A percentile compares a stretch with the other conserved stretches of the same genome.
phyloP scores from a whole-genome alignment of 2,329 filamentous ascomycete species.

The Zasmidium angulare region DNA sequence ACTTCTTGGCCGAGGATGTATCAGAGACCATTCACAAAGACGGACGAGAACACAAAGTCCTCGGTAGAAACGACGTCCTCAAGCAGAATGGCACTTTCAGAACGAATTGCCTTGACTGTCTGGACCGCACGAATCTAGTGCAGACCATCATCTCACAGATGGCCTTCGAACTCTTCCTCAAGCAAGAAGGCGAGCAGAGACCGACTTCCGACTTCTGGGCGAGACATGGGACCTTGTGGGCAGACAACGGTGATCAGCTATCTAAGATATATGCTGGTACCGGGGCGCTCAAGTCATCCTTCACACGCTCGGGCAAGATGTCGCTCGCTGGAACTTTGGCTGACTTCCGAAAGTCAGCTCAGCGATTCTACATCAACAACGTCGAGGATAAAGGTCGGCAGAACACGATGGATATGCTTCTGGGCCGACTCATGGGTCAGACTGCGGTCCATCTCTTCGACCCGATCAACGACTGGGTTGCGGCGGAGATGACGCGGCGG shows the following conservation, averaged over 20 bases:
- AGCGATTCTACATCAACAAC: conserved; percentile 94
- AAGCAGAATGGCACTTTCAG: conserved; percentile 95
- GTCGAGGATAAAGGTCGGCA: conserved; percentile 92
- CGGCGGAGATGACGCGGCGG: conserved; percentile 67
- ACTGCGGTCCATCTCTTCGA: conserved; percentile 83
- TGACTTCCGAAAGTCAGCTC: conserved; percentile 93
- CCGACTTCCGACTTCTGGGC: conserved; percentile 84
- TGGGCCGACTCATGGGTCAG: conserved; percentile 86
- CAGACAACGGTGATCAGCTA: conserved; percentile 91
- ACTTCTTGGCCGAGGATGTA: conserved; percentile 77
- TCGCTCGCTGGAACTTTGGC: conserved; percentile 88
- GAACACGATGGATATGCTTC: conserved; percentile 88
- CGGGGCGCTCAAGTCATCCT: conserved; percentile 91
- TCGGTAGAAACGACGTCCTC: conserved; percentile 55
- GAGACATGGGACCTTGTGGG: conserved; percentile 90
- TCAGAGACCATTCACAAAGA: conserved; percentile 50
- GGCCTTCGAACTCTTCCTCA: conserved; percentile 81
- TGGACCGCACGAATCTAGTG: conserved; percentile 93
- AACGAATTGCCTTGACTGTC: conserved; percentile 93
- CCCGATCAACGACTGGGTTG: conserved; percentile 89
- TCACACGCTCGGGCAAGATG: conserved; percentile 93
- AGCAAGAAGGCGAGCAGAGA: conserved; percentile 63
- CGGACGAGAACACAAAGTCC: conserved; percentile 36
- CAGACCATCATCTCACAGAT: conserved; percentile 95
- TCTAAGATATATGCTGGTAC: conserved; percentile 97